phyloP scores from a whole-genome alignment of 2,329 filamentous ascomycete genomes.

The Teratosphaeria zuluensis region DNA sequence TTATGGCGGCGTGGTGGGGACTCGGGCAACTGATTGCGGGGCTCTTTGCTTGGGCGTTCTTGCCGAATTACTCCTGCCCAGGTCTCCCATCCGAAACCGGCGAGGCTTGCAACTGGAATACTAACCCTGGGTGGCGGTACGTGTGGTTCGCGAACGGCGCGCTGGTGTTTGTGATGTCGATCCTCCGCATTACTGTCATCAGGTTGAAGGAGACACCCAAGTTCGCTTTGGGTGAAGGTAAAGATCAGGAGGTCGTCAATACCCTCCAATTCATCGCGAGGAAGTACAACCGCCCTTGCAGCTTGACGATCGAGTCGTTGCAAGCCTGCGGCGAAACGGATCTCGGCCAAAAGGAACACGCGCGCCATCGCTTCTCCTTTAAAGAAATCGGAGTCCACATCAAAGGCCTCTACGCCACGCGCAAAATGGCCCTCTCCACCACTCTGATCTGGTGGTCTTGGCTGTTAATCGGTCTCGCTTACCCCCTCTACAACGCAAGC shows the following conservation, averaged over 20 bases:
- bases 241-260: slow-evolving; percentile 42
- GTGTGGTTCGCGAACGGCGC: slow-evolving; percentile 45
- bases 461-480: slow-evolving; percentile 51
- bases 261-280: slow-evolving; percentile 41
- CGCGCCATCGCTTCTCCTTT: slow-evolving; percentile 27
- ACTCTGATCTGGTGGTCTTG: slow-evolving; percentile 59
- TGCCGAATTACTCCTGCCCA: slow-evolving; percentile 41
- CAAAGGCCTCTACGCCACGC: slow-evolving; percentile 54
- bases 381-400: slow-evolving; percentile 45
- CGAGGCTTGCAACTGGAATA: slow-evolving; percentile 38
- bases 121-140: slow-evolving; percentile 50
- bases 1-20: slow-evolving; percentile 52
- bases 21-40: slow-evolving; percentile 43
- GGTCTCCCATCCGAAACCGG: slow-evolving; percentile 29
- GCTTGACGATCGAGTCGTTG: slow-evolving; percentile 41
- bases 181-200: slow-evolving; percentile 46
- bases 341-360: slow-evolving; percentile 7
- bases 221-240: slow-evolving; percentile 45
- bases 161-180: slow-evolving; percentile 45
- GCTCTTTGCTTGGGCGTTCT: slow-evolving; percentile 46
- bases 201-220: slow-evolving; percentile 48
- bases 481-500: slow-evolving; percentile 59
- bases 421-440: slow-evolving; percentile 51
- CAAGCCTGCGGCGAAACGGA: slow-evolving; percentile 34
- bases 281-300: slow-evolving; percentile 45